Conservation (phyloP, 257 asterid species). For the Solanum tarapatanum region DNA sequence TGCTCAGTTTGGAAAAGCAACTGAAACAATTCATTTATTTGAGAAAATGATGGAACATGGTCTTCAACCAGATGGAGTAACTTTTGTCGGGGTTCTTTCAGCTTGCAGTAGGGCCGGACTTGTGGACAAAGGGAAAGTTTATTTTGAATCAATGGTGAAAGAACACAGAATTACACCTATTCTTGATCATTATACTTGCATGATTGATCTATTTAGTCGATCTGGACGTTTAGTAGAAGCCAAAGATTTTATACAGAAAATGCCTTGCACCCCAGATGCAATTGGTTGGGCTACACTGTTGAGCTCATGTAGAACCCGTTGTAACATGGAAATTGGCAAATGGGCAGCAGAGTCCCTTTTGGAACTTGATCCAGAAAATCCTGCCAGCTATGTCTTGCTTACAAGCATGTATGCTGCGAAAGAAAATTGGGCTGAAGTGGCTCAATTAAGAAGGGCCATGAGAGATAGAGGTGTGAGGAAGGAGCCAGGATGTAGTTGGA, state of each 20-base stretch:
- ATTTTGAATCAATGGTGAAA: constrained; percentile 55
- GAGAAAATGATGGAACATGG: constrained; percentile 62
- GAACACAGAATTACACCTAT: constrained; percentile 43
- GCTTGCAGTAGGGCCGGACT: constrained; percentile 86
- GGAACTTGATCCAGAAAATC: constrained; percentile 26
- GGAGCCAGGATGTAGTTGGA: constrained; percentile 43
- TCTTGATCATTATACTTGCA: constrained; percentile 39
- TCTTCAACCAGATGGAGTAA: constrained; percentile 62
- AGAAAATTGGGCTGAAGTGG: constrained; percentile 36
- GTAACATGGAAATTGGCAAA: constrained; percentile 27
- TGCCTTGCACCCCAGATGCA: constrained; percentile 53
- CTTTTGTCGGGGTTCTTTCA: constrained; percentile 73
- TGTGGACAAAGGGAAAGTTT: constrained; percentile 53
- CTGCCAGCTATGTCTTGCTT: constrained; percentile 32
- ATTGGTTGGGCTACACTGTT: constrained; percentile 33
- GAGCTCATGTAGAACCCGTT: constrained; percentile 34
- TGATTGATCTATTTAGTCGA: constrained; percentile 72
- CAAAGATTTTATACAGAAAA: constrained; percentile 53
- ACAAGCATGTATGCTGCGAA: constrained; percentile 26
- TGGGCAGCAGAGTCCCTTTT: constrained; percentile 39
- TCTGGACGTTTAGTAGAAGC: constrained; percentile 74
- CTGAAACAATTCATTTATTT: constrained; percentile 55
- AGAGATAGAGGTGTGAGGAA: constrained; percentile 30
- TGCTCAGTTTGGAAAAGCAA: constrained; percentile 77
- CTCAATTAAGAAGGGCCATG: constrained; percentile 34